A percentile compares a stretch with the other conserved stretches of the same genome.
phyloP scores from a whole-genome alignment of 2,329 filamentous ascomycete species.

The Trichoderma harzianum region DNA sequence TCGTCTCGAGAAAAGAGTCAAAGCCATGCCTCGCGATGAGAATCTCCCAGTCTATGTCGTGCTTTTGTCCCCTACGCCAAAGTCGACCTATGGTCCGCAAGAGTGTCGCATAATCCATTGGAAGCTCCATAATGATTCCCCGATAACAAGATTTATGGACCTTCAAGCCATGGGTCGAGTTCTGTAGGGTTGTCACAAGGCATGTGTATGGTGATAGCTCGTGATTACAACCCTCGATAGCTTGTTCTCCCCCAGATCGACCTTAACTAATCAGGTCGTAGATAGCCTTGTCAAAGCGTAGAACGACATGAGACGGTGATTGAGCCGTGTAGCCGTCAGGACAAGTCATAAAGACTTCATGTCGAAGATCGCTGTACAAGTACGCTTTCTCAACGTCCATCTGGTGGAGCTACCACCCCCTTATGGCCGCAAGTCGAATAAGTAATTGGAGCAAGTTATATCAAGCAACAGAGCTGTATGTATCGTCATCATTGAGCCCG shows the following conservation, averaged over 20 bases:
- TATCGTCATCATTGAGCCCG: too few relatives aligned
- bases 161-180: background rate
- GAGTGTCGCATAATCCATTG: background rate
- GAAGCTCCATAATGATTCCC: background rate
- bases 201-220: background rate
- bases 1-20: background rate
- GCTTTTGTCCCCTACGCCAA: background rate
- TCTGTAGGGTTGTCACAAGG: background rate
- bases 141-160: background rate
- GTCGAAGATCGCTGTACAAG: too few relatives aligned
- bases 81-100: background rate
- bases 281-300: too few relatives aligned
- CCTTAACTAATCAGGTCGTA: too few relatives aligned
- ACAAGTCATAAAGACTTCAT: too few relatives aligned
- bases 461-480: too few relatives aligned
- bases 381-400: too few relatives aligned
- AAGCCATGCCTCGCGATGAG: background rate
- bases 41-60: background rate
- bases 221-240: background rate
- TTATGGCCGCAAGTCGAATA: too few relatives aligned
- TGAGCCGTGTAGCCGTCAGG: too few relatives aligned
- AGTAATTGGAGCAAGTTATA: too few relatives aligned
- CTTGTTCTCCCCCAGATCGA: background rate
- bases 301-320: too few relatives aligned
- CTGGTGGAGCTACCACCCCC: too few relatives aligned